Evolutionary conservation across 2,329 filamentous ascomycete genomes (phyloP).

Genomic region (Pseudogymnoascus sp.): DNA sequence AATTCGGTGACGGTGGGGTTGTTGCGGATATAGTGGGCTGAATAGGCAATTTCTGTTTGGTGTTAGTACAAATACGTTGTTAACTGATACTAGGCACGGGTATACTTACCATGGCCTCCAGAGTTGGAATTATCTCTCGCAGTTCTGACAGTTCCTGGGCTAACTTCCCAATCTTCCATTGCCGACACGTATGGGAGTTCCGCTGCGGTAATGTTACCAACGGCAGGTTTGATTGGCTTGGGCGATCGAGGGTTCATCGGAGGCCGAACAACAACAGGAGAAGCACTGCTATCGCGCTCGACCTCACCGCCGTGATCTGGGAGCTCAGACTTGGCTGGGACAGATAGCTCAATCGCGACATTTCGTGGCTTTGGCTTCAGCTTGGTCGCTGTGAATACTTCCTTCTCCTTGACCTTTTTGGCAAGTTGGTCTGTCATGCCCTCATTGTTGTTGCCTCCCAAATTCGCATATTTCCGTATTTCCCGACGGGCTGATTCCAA

Average conservation of each 20-base stretch:
- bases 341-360: neutral
- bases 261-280: neutral
- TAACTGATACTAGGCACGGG: neutral
- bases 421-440: neutral
- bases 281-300: neutral
- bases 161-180: constrained; percentile 18
- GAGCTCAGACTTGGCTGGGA: neutral
- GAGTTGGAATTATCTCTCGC: constrained; percentile 13
- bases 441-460: neutral
- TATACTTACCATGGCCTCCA: constrained; percentile 18
- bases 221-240: neutral
- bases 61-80: neutral
- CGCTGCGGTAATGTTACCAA: neutral
- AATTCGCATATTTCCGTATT: neutral
- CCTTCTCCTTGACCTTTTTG: neutral
- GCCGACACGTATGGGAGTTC: neutral
- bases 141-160: constrained; percentile 12
- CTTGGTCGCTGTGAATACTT: neutral
- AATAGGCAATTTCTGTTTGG: constrained; percentile 20
- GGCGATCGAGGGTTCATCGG: neutral
- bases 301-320: neutral
- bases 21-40: constrained; percentile 15
- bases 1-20: constrained; percentile 13
- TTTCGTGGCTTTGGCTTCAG: neutral
- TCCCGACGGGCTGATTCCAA: neutral